Base-by-base conservation (phyloP, 2,329 filamentous ascomycete species). In the Fusarium sublunatum region DNA sequence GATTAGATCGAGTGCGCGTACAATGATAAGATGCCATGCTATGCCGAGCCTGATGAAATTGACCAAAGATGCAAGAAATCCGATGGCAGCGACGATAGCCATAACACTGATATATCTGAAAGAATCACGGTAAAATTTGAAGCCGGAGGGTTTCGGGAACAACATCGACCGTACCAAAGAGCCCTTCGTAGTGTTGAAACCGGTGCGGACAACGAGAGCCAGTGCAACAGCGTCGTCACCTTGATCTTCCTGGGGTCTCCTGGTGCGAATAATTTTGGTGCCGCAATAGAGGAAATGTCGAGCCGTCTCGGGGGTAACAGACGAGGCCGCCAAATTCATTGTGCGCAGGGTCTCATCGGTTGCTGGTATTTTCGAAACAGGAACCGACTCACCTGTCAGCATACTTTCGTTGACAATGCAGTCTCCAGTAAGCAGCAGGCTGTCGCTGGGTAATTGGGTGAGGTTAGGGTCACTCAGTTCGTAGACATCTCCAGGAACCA, bases 391-490 rank as follows among this genome's bases (percentile, higher is more conserved):
- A 55, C 94, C 91, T 35, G 95, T 99, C 32, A 99, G 86, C 95
- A 99, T 99, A 78, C 95, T 98, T 78, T 99, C 95, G 72, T 99
- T 99, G 65, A 99, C 93, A 62, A 99, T 98, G 72, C 93, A 97
- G 77, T 99, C 96, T 36, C 95, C 96, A 48, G 91, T 92, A 0
- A 99, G 83, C 6, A 99, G 80, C 31, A 99, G 80, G 75, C 94
- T 96, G 75, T 99, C 95, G 71, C 92, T 95, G 1, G 95, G 95
- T 61, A 98, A 91, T 69, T 96, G 91, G 4, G 86, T 86, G 25
- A 99, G 81, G 13, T 89, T 92, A 2, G 95, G 95, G 75, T 99
- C 96, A 54, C 94, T 97, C 45, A 99, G 86, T 80, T 99, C 95
- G 77, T 97, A 99, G 7, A 99, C 89, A 74, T 99, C 95, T 29